A percentile compares a stretch with the other conserved stretches of the same genome.
Conservation (phyloP, 805 yeast species). For the Yarrowia porcina region DNA sequence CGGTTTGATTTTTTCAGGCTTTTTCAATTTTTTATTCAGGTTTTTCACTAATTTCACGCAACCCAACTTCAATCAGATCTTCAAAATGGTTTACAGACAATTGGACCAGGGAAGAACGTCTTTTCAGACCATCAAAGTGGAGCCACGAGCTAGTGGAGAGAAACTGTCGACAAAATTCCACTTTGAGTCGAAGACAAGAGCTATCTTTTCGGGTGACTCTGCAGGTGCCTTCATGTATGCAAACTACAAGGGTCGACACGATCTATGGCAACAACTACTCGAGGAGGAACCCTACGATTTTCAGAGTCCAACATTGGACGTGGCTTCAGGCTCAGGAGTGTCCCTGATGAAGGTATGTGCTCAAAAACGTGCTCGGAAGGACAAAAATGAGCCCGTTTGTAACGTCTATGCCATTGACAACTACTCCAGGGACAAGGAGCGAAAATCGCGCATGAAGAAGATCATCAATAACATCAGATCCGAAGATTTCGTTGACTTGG, state of each 20-base stretch:
- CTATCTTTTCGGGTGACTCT: not conserved
- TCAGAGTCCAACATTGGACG: not conserved
- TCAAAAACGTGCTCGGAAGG: not conserved
- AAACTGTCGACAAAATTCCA: slow-evolving; percentile 11
- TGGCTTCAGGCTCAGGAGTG: slow-evolving; percentile 19
- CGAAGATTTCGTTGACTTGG: not conserved
- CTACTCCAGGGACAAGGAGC: slow-evolving; percentile 8
- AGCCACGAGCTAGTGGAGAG: not conserved
- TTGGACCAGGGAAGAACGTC: not conserved
- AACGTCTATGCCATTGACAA: slow-evolving; percentile 9
- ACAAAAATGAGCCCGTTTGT: not conserved
- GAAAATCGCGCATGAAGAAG: slow-evolving; percentile 11
- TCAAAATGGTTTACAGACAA: not conserved
- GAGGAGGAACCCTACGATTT: slow-evolving; percentile 8
- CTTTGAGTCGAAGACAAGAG: not conserved
- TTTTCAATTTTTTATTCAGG: not conserved
- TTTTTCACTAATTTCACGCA: not conserved
- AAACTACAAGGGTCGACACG: slow-evolving; percentile 24
- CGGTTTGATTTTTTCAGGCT: not conserved
- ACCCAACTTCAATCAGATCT: too few species aligned
- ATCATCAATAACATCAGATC: slow-evolving; percentile 7
- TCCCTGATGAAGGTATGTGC: slow-evolving; percentile 17
- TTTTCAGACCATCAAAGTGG: slow-evolving; percentile 18
- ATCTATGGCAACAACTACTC: not conserved
- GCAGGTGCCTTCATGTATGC: slow-evolving; percentile 21